Conservation (phyloP, 129 eudicot genomes). For the Chrysanthemum makinoi region DNA sequence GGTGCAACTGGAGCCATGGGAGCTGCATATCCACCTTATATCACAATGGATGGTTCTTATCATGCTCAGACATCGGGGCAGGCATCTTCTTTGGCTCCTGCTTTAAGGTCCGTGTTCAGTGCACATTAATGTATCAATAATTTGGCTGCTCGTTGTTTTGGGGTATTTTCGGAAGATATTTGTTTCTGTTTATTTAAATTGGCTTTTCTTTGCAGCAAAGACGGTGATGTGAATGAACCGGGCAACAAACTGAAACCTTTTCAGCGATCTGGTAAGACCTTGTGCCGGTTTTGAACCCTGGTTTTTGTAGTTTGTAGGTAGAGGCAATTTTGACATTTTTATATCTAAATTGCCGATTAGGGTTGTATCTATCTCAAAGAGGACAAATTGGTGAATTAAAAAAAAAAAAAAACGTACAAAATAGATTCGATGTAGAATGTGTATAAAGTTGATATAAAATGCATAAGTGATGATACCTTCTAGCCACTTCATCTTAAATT, state of each 20-base stretch:
- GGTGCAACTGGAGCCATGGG: constrained; percentile 78
- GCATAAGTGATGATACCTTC: no score
- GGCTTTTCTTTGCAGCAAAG: constrained; percentile 51
- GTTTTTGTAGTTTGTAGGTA: background rate
- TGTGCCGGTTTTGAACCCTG: background rate
- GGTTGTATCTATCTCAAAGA: no score
- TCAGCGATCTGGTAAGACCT: constrained; percentile 57
- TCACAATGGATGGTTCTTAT: constrained; percentile 64
- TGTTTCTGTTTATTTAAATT: background rate
- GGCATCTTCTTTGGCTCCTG: constrained; percentile 36
- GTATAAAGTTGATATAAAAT: no score
- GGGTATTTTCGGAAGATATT: background rate
- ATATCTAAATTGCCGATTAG: no score
- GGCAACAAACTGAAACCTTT: constrained; percentile 44
- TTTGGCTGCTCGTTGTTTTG: background rate
- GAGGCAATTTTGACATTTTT: no score
- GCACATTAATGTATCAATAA: no score
- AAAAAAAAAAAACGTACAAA: no score
- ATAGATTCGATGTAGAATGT: no score
- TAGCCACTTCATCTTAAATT: no score
- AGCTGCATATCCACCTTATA: constrained; percentile 54
- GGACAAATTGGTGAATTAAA: no score
- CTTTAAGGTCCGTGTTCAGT: constrained; percentile 38
- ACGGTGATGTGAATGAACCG: constrained; percentile 36
- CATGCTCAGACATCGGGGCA: constrained; percentile 60